These are phyloP conservation scores for Acanthochlamys bracteata DNA, from an alignment of 106 monocot species.

Conservation along the genomic window DNA sequence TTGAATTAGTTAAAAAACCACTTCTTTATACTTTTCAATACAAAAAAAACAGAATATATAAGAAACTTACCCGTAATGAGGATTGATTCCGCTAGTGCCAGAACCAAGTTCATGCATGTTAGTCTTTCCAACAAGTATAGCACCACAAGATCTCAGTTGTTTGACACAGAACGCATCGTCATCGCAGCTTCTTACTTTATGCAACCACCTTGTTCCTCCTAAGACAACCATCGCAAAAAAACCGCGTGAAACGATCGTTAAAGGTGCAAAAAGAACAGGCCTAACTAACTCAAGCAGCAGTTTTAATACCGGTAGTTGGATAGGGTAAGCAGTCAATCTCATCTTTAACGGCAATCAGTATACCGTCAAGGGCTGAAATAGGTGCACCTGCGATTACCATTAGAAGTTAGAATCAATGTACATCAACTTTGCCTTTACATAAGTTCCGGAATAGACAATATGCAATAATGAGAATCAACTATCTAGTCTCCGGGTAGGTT, in stretches of 20 bases:
- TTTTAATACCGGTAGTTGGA: constrained; percentile 66
- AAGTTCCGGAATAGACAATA: too few species aligned
- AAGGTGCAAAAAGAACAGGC: not conserved
- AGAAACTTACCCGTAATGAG: constrained; percentile 85
- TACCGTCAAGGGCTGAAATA: constrained; percentile 73
- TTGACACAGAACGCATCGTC: constrained; percentile 64
- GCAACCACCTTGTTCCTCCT: constrained; percentile 88
- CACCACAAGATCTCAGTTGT: constrained; percentile 78
- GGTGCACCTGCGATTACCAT: constrained; percentile 36
- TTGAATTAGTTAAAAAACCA: not conserved
- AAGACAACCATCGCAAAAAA: not conserved
- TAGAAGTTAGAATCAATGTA: not conserved
- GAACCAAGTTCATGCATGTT: constrained; percentile 97
- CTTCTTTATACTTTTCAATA: too few species aligned
- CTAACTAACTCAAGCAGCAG: not conserved
- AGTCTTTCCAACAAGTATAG: constrained; percentile 84
- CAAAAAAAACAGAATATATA: not conserved
- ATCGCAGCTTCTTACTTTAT: constrained; percentile 45
- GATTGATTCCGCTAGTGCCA: constrained; percentile 92
- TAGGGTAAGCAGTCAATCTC: constrained; percentile 92
- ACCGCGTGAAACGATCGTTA: too few species aligned
- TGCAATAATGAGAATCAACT: too few species aligned
- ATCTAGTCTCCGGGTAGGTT: too few species aligned
- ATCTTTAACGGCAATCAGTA: constrained; percentile 76
- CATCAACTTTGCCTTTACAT: too few species aligned